Evolutionary conservation across 2,329 filamentous ascomycete genomes (phyloP), one percentile per base, ranked within the genome.

Genomic region (Trichoderma hamatum): DNA sequence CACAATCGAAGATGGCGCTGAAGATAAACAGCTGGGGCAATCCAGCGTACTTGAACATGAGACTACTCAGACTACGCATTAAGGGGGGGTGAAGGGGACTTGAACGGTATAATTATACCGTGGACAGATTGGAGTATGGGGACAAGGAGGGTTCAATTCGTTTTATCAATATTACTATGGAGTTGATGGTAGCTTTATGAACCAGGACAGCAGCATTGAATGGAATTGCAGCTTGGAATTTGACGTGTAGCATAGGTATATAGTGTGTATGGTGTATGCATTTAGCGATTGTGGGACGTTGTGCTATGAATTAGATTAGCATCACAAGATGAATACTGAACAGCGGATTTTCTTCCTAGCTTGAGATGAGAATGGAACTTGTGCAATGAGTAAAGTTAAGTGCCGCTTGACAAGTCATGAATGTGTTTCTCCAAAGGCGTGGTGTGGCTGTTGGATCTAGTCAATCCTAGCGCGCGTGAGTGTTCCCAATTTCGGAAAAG

Each of bases 1-100:
- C 2, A 78, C 77, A 0, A 75, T 79, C 0, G 69, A 71, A 1
- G 78, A 80, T 3, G 78, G 76, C 1, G 73, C 72, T 3, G 80
- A 82, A 58, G 77, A 78, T 4, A 86, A 86, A 76, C 81, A 81
- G 67, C 76, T 85, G 5, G 83, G 82, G 7, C 76, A 79, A 60
- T 75, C 81, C 6, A 76, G 75, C n/a, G 73, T 79, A 19, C 21
- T 34, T 10, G 66, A 55, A 19, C 66, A 62, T 39, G 51, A 49
- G 19, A 36, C 49, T 36, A 54, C 24, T 6, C 65, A 68, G 56
- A 32, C 34, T 26, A 26, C 21, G 32, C 58, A 68, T 39, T 68
- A 60, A 43, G 21, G 6, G 16, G 21, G 6, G 16, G 34, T 21
- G 30, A 10, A 51, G 24, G 2, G 43, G 3, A 32, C 11, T 51